Conservation (phyloP, 306 rosid species). For the Citrullus mucosospermus region DNA sequence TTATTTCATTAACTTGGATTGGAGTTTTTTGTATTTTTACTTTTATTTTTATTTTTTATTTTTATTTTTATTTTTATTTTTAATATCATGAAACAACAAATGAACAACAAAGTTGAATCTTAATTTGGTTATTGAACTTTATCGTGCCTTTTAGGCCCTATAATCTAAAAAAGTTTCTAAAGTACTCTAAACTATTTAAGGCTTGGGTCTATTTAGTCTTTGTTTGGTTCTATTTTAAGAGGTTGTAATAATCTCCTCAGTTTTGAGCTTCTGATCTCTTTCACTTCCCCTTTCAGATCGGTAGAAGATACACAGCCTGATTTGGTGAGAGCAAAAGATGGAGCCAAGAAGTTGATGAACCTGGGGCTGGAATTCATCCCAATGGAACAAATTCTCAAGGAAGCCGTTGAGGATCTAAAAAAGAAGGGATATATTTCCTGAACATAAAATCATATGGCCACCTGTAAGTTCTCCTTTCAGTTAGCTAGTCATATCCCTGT, state of each 20-base stretch:
- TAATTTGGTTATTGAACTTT: background rate
- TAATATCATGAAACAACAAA: too few relatives aligned
- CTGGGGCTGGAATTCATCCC: constrained; percentile 70
- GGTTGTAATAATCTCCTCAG: too few relatives aligned
- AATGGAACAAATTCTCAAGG: constrained; percentile 80
- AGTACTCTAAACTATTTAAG: background rate
- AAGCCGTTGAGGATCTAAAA: constrained; percentile 67
- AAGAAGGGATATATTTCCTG: constrained; percentile 53
- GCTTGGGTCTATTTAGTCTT: background rate
- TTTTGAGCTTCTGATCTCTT: background rate
- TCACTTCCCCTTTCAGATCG: constrained; percentile 21
- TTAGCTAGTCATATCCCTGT: background rate
- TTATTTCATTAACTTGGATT: background rate
- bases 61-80: background rate
- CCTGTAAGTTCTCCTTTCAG: background rate
- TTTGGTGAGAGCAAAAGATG: constrained; percentile 52
- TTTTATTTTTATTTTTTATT: background rate
- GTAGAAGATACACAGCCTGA: constrained; percentile 68
- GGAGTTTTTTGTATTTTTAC: background rate
- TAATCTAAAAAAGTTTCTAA: background rate
- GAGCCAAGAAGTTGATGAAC: constrained; percentile 46
- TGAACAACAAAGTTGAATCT: background rate
- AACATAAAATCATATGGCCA: background rate
- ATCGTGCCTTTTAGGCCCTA: background rate
- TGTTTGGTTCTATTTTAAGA: too few relatives aligned